Evolutionary conservation across 1,284 basidiomycete species (phyloP).

Genomic region (Melampsora larici-populina): DNA sequence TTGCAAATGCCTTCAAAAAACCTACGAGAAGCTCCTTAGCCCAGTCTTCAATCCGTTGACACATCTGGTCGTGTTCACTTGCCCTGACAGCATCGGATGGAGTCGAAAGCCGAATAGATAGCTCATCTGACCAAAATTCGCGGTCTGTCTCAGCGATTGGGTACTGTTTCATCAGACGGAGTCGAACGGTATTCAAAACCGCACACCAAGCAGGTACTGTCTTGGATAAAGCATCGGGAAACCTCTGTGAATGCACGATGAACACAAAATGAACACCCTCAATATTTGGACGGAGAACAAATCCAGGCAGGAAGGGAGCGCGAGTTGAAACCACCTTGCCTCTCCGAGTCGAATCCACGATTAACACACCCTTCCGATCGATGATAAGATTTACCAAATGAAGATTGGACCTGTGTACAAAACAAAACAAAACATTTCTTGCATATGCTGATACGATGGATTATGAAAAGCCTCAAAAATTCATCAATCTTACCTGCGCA

Average conservation of each 20-base stretch:
- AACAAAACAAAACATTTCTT: no score
- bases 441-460: not conserved
- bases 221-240: constrained; percentile 90
- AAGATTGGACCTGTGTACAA: constrained; percentile 67
- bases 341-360: constrained; percentile 88
- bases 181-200: constrained; percentile 72
- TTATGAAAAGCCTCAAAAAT: not conserved
- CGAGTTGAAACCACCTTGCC: constrained; percentile 63
- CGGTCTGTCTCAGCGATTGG: constrained; percentile 50
- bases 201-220: constrained; percentile 95
- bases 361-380: constrained; percentile 66
- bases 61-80: constrained; percentile 70
- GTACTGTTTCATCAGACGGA: constrained; percentile 51
- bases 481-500: not conserved
- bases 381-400: constrained; percentile 67
- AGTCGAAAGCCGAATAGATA: constrained; percentile 63
- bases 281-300: not conserved
- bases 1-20: not conserved
- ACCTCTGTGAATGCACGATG: constrained; percentile 57
- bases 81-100: constrained; percentile 59
- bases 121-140: constrained; percentile 47
- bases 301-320: not conserved
- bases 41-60: constrained; percentile 64
- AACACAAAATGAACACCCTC: not conserved
- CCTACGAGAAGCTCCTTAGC: constrained; percentile 63